Evolutionary conservation across 2,329 filamentous ascomycete genomes (phyloP), one percentile per base, ranked within the genome.

Genomic region (Epichloe elymi): DNA sequence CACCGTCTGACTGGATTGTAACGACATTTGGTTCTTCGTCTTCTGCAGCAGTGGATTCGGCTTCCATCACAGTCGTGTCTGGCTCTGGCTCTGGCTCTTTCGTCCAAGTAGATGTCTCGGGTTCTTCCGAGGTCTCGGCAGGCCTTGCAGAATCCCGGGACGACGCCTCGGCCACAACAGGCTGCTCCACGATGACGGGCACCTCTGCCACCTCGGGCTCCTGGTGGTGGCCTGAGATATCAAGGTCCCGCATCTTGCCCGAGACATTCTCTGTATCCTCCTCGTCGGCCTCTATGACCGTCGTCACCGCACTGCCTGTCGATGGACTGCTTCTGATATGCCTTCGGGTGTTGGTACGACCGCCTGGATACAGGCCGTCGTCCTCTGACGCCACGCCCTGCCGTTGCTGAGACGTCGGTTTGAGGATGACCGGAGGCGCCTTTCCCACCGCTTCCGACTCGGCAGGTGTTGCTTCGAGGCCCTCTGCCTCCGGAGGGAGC

Each of bases 401-500:
- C 8, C 60, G 58, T 45, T 61, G 60, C 41, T 61, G 62, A 19
- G 55, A 54, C 3, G 61, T 58, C 5, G 67, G 62, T 54, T 70
- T 70, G 17, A 69, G 52, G 35, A 70, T 70, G 12, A 63, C 60
- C 19, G 66, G 63, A 7, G 63, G 53, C 4, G 62, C 62, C 51
- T 63, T 65, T 53, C 61, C 62, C 30, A 70, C 55, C 50, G 70
- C 55, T 51, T 80, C 76, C 26, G 70, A 65, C 55, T 70, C 66
- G 6, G 63, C 43, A 17, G 63, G 53, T 2, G 62, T 63, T 14
- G 71, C 69, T 56, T 91, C 87, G 2, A 88, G 70, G 0, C 90
- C 91, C 67, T 97, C 91, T 3, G 93, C 91, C 67, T 97, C 91
- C 2, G 86, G 81, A 1, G 93, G 91, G 43, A 98, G 82, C 54